phyloP scores from a whole-genome alignment of 2,329 filamentous ascomycete species.

The Drechslerella dactyloides region DNA sequence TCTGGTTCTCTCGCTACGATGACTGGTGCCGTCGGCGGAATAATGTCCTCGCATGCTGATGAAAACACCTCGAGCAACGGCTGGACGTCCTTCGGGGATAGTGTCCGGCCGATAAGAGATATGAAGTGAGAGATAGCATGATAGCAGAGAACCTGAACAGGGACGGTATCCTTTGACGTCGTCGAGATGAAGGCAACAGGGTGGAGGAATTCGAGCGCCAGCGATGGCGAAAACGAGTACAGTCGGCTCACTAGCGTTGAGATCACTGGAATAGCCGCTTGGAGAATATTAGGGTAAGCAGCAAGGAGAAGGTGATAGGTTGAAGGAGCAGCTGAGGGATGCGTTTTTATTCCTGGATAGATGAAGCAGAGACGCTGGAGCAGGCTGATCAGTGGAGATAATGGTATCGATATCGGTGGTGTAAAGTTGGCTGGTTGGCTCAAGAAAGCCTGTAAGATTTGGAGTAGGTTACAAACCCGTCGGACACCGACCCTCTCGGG shows the following conservation, averaged over 20 bases:
- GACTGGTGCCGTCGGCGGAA: slow-evolving; percentile 36
- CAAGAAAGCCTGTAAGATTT: slow-evolving; percentile 17
- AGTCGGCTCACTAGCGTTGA: slow-evolving; percentile 6
- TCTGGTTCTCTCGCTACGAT: slow-evolving; percentile 40
- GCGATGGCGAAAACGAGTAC: slow-evolving; percentile 21
- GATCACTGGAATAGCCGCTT: slow-evolving; percentile 8
- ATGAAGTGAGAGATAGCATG: slow-evolving; percentile 16
- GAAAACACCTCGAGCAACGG: slow-evolving; percentile 22
- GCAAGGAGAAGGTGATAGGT: slow-evolving; percentile 31
- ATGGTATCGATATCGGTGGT: slow-evolving; percentile 20
- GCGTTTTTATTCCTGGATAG: slow-evolving; percentile 24
- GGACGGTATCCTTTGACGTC: slow-evolving; percentile 15
- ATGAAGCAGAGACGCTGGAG: slow-evolving; percentile 35
- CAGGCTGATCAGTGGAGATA: slow-evolving; percentile 26
- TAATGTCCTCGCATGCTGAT: slow-evolving; percentile 36
- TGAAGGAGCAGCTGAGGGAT: slow-evolving; percentile 15
- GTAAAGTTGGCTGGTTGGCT: slow-evolving; percentile 26
- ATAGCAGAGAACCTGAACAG: slow-evolving; percentile 17
- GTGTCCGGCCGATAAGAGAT: slow-evolving; percentile 17
- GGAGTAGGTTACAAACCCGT: slow-evolving; percentile 7
- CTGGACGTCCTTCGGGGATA: slow-evolving; percentile 27
- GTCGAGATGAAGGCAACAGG: slow-evolving; percentile 28
- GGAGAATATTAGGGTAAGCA: slow-evolving; percentile 15
- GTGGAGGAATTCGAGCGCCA: slow-evolving; percentile 39
- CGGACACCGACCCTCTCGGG: slow-evolving; percentile 29